Base-by-base conservation (phyloP, 345 rosid genomes). In the Murraya koenigii region DNA sequence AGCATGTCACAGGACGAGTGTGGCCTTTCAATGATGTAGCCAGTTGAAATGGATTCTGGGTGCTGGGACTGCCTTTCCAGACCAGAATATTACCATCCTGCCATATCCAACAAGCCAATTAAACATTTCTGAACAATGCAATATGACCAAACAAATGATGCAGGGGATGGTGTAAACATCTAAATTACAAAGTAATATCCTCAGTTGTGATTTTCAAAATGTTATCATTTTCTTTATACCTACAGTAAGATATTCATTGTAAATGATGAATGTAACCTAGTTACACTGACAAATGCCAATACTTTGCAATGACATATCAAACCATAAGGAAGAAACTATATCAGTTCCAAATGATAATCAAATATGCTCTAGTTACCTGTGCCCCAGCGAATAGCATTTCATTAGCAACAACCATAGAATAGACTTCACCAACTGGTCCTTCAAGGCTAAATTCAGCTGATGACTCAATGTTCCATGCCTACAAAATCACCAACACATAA, bases 381-480 rank as follows among this genome's bases (percentile, higher is more conserved):
- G 82, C 83, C 49, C 92, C 97, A 72, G 92, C 92, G 26, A 88
- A 90, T 7, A 88, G 87, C 89, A 85, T 84, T 65, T 85, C 84
- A 0, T 69, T 72, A 15, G 78, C 85, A 77, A 76, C 77, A 61
- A 69, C 80, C 84, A 88, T 82, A 47, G 88, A 85, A 74, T 79
- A 67, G 33, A 90, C 87, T 47, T 87, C 86, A 66, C 93, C 94
- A 60, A 82, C 80, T 0, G 85, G 82, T 26, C 87, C 87, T 4
- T 73, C 35, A 59, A 90, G 88, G 74, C 66, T 76, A 49, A 82
- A 77, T 9, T 82, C 85, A 39, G 80, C 76, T 15, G 25, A 75
- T 38, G 84, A 81, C 72, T 88, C 81, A 67, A 81, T 76, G 52
- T 92, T 89, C 80, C 86, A 60, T 2, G 77, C 77, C 77, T 74